A percentile compares a stretch with the other conserved stretches of the same genome.
phyloP scores from a whole-genome alignment of 208 protist species.

The Tritrichomonas musculus region DNA sequence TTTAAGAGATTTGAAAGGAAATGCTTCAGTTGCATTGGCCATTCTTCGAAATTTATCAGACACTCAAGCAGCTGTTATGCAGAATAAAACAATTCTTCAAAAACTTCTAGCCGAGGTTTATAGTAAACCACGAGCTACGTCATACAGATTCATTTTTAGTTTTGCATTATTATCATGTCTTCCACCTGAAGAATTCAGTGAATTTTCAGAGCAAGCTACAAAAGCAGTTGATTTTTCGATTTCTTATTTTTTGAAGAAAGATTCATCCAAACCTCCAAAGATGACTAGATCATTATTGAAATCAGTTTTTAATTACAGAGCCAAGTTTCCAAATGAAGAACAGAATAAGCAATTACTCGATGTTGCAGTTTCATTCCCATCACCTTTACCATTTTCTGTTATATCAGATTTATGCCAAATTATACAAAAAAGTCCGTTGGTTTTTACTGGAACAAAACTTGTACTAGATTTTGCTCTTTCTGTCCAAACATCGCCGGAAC shows the following conservation, averaged over 20 bases:
- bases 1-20: neutral
- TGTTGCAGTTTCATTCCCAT: neutral
- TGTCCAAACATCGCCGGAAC: neutral
- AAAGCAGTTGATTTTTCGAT: neutral
- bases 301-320: neutral
- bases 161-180: neutral
- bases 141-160: neutral
- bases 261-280: neutral
- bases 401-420: neutral
- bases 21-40: neutral
- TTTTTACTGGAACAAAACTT: neutral
- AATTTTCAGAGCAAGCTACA: too few relatives aligned
- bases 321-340: neutral
- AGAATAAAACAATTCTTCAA: neutral
- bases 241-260: neutral
- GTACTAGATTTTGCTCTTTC: neutral
- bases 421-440: neutral
- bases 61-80: neutral
- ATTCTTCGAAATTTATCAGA: neutral
- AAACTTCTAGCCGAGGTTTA: neutral
- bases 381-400: neutral
- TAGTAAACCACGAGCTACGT: neutral
- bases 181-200: neutral
- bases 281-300: neutral
- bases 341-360: neutral